These are phyloP conservation scores for Rhododendron kiyosumense DNA, from an alignment of 148 eudicot genomes.

Conservation along the genomic window DNA sequence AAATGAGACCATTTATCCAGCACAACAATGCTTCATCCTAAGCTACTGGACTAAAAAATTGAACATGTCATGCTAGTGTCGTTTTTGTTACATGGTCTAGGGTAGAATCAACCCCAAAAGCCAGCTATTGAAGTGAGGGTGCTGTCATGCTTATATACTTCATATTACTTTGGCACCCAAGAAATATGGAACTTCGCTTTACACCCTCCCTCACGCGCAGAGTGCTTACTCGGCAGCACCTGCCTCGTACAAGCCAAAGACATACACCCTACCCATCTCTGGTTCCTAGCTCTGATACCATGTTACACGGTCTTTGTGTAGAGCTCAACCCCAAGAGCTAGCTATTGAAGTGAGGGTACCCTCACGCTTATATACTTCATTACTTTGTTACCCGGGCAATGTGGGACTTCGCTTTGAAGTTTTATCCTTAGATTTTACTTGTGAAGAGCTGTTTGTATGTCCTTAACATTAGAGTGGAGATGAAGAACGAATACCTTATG, in stretches of 20 bases:
- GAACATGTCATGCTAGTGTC: neutral
- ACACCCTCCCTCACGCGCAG: neutral
- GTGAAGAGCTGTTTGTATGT: neutral
- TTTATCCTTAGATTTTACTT: neutral
- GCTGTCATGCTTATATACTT: neutral
- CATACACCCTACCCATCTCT: too few species aligned
- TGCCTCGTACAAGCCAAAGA: neutral
- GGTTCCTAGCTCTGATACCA: neutral
- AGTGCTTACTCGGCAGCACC: neutral
- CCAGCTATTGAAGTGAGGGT: neutral
- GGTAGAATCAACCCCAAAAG: neutral
- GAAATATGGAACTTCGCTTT: neutral
- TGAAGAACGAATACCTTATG: constrained; percentile 47
- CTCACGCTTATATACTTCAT: neutral
- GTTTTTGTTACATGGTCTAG: neutral
- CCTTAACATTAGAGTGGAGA: neutral
- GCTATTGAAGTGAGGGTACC: neutral
- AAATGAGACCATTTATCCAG: neutral
- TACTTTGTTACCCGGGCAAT: neutral
- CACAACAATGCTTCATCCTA: neutral
- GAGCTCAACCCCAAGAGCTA: neutral
- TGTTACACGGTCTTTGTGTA: neutral
- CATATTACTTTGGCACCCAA: neutral
- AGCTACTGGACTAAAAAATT: neutral
- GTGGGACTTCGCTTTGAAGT: neutral